Conservation (phyloP, 1,139 yeast genomes). For the Saccharomycopsis crataegensis region DNA sequence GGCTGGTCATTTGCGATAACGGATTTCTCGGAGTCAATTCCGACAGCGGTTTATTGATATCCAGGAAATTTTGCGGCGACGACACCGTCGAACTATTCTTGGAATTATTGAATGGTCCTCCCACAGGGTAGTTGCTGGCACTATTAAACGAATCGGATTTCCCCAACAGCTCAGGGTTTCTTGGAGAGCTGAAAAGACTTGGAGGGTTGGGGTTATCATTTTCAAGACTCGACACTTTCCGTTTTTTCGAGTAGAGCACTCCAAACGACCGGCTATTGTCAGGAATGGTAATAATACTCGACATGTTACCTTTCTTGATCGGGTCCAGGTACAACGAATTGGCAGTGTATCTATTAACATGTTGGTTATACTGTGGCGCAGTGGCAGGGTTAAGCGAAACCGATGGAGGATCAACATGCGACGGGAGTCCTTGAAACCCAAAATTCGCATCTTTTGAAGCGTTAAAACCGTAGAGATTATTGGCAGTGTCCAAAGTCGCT, state of each 20-base stretch:
- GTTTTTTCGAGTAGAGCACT: slow-evolving; percentile 15
- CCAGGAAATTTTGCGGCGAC: background rate
- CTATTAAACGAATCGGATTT: slow-evolving; percentile 1
- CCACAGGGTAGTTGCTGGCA: background rate
- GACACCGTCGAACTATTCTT: slow-evolving; percentile 3
- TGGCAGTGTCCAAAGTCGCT: background rate
- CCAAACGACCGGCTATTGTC: slow-evolving; percentile 18
- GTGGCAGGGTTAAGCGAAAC: no score
- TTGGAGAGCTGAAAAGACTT: slow-evolving; percentile 2
- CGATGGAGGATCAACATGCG: no score
- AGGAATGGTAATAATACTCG: slow-evolving; percentile 18
- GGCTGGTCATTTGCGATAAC: no score
- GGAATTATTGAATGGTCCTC: background rate
- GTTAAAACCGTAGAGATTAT: background rate
- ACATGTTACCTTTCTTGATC: slow-evolving; percentile 18
- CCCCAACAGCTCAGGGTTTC: background rate
- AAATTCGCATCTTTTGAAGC: background rate
- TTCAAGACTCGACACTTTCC: slow-evolving; percentile 12
- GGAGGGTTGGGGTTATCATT: slow-evolving; percentile 3
- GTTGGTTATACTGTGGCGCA: slow-evolving; percentile 6
- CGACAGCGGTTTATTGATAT: background rate
- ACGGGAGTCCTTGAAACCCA: background rate
- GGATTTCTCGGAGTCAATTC: background rate
- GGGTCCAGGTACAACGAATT: slow-evolving; percentile 17
- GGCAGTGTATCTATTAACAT: slow-evolving; percentile 15